Evolutionary conservation across 169 alveolate species (phyloP).

Genomic region (Fabrea salina): DNA sequence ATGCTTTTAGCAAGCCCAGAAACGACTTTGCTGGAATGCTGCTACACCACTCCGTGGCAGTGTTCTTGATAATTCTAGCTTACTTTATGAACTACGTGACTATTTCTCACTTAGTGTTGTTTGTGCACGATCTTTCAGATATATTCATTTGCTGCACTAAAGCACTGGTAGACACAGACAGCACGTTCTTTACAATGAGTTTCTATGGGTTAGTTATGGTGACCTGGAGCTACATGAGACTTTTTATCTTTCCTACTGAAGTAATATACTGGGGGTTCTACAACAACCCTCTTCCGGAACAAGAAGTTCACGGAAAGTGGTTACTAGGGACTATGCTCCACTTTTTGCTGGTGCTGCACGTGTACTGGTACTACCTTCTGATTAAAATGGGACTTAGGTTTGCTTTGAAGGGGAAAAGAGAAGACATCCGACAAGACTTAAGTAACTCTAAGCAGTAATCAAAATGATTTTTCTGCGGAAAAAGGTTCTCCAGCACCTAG

Average conservation of each 20-base stretch:
- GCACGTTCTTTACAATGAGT: not conserved
- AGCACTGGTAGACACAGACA: slow-evolving; percentile 5
- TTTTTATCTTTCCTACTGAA: not conserved
- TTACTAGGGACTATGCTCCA: not conserved
- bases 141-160: not conserved
- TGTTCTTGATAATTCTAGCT: slow-evolving; percentile 3
- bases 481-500: no score
- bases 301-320: not conserved
- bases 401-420: not conserved
- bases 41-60: slow-evolving; percentile 27
- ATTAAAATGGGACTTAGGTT: slow-evolving; percentile 11
- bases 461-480: no score
- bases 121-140: slow-evolving; percentile 25
- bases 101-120: not conserved
- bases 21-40: slow-evolving; percentile 29
- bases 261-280: not conserved
- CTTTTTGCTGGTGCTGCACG: not conserved
- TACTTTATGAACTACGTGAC: slow-evolving; percentile 21
- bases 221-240: slow-evolving; percentile 20
- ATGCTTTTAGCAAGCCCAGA: not conserved
- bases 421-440: slow-evolving; percentile 10
- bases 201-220: slow-evolving; percentile 5
- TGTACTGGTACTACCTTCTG: not conserved
- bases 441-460: no score
- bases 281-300: not conserved